These are phyloP conservation scores for Gloeophyllum trabeum DNA, from an alignment of 768 basidiomycete species.

Conservation along the genomic window DNA sequence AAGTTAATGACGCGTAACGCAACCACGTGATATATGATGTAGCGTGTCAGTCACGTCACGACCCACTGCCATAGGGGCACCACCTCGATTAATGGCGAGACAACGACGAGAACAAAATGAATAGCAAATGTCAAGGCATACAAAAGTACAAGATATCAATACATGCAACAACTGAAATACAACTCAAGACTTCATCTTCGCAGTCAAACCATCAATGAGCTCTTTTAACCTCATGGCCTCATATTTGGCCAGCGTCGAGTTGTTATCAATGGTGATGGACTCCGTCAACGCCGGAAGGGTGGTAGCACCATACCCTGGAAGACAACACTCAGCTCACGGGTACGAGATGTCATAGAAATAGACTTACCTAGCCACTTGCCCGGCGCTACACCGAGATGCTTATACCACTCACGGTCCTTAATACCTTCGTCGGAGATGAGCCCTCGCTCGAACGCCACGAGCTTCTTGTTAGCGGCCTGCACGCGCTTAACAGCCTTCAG, in stretches of 20 bases:
- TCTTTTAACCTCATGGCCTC: conserved; percentile 47
- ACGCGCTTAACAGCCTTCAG: conserved; percentile 52
- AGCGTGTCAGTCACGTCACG: too few species aligned
- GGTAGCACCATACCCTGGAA: conserved; percentile 81
- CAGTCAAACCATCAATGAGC: conserved; percentile 43
- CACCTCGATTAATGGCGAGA: neutral
- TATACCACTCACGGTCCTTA: conserved; percentile 78
- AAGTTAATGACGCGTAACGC: too few species aligned
- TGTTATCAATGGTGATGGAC: conserved; percentile 59
- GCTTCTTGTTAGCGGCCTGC: conserved; percentile 47
- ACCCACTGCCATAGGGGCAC: too few species aligned
- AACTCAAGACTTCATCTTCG: conserved; percentile 19
- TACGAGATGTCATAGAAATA: neutral
- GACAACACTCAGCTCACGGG: conserved; percentile 18
- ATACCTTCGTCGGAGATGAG: conserved; percentile 74
- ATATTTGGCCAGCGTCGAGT: conserved; percentile 43
- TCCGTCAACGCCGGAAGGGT: conserved; percentile 77
- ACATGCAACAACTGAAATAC: neutral
- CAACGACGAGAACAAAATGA: neutral
- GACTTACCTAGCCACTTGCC: conserved; percentile 68
- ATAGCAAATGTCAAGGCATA: neutral
- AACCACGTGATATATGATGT: too few species aligned
- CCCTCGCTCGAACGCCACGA: conserved; percentile 65
- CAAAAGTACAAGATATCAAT: too few species aligned
- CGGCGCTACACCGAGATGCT: conserved; percentile 76